Evolutionary conservation across 2,329 filamentous ascomycete genomes (phyloP).

Genomic region (Aspergillus luchuensis): DNA sequence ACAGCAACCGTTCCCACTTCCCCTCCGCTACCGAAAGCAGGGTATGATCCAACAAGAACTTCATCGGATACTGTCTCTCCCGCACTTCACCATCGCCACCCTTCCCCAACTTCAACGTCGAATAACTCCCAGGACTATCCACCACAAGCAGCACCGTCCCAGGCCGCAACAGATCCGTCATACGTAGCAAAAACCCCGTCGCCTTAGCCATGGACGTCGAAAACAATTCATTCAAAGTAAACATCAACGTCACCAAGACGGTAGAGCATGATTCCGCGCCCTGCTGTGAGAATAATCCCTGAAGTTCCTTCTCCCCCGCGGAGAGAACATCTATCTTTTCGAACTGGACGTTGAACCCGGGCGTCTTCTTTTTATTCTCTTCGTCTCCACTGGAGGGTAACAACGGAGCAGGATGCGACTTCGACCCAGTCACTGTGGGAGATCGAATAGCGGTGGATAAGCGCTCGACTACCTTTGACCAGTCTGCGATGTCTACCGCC

Average conservation of each 20-base stretch:
- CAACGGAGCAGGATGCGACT: conserved; percentile 34
- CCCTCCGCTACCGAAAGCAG: conserved; percentile 57
- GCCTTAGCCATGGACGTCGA: conserved; percentile 72
- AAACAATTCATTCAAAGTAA: conserved; percentile 95
- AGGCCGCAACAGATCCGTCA: conserved; percentile 61
- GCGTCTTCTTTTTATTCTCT: too few species aligned
- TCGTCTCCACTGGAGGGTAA: neutral
- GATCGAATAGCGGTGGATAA: conserved; percentile 60
- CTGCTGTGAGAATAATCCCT: conserved; percentile 33
- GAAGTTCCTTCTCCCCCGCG: conserved; percentile 40
- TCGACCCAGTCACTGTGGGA: conserved; percentile 30
- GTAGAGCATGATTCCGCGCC: conserved; percentile 24
- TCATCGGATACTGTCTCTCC: conserved; percentile 79
- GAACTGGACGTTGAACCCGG: conserved; percentile 43
- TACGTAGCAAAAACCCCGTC: conserved; percentile 70
- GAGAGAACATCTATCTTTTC: conserved; percentile 55
- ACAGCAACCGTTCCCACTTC: conserved; percentile 73
- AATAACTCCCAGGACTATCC: conserved; percentile 92
- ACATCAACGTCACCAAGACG: conserved; percentile 77
- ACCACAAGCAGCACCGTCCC: conserved; percentile 78
- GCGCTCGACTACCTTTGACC: conserved; percentile 63
- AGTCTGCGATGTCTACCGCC: conserved; percentile 81
- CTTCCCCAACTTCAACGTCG: conserved; percentile 71
- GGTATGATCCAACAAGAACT: conserved; percentile 85
- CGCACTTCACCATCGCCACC: conserved; percentile 28